Conservation (phyloP, 1,139 yeast species). For the Geotrichum bryndzae region DNA sequence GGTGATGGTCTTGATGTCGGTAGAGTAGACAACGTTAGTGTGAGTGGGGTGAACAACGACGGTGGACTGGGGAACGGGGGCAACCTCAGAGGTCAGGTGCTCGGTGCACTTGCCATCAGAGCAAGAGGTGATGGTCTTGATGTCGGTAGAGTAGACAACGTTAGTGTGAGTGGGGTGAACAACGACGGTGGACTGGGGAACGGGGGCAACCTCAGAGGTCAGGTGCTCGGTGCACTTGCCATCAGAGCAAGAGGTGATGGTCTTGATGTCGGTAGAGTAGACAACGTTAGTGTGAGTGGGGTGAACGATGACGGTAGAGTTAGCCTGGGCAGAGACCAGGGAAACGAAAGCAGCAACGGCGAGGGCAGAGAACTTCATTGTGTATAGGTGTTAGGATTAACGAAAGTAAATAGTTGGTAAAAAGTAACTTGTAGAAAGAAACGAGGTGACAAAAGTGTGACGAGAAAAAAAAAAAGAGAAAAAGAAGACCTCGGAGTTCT, state of each 20-base stretch:
- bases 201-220: conserved; percentile 18
- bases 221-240: conserved; percentile 7
- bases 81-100: not conserved
- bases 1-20: conserved; percentile 8
- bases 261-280: conserved; percentile 4
- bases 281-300: conserved; percentile 23
- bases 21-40: conserved; percentile 4
- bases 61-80: conserved; percentile 24
- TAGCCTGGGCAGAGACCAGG: conserved; percentile 29
- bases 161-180: conserved; percentile 31
- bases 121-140: conserved; percentile 13
- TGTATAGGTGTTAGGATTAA: conserved; percentile 10
- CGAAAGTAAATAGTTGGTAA: not conserved
- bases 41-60: conserved; percentile 37
- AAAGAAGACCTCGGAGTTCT: too few relatives aligned
- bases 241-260: conserved; percentile 14
- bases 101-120: conserved; percentile 10
- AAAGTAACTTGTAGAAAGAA: not conserved
- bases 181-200: conserved; percentile 32
- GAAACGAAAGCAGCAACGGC: conserved; percentile 20
- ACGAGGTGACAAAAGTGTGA: too few relatives aligned
- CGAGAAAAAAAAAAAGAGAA: not conserved
- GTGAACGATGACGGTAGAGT: conserved; percentile 38
- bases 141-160: conserved; percentile 3
- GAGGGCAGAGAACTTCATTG: conserved; percentile 33